Evolutionary conservation across 371 early-diverging fungal species (phyloP), one percentile per base, ranked within the genome.

Genomic region (Circinella umbellata): DNA sequence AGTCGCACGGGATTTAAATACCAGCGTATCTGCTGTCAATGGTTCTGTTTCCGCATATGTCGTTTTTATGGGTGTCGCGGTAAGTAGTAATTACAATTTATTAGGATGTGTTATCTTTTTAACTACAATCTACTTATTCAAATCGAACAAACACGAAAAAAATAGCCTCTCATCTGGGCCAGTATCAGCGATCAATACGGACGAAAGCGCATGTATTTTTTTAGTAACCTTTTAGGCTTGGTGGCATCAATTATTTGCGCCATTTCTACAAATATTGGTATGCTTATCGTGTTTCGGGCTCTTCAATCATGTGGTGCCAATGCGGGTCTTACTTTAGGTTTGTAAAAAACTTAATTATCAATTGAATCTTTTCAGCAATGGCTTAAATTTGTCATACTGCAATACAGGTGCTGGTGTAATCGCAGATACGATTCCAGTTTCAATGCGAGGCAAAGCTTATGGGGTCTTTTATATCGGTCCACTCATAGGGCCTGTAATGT

Each of bases 291-390:
- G 4, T 88, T 90, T 55, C 90, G 93, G 0, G 74, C 85, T 4
- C 66, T 93, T 36, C 93, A 93, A 73, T 77, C 91, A 14, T 77
- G 82, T 36, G 92, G 92, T 7, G 74, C 90, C 2, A 87, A 88
- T 15, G 88, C 90, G 9, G 89, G 87, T 9, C 78, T 86, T 61
- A 81, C 89, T 18, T 79, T 92, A 7, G 90, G 92, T 15, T 53
- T 17, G 46, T 39, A 42, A 13, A 42, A 42, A 42, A 42, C 1
- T 1, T 6, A 42, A 42, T 42, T 42, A 42, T 42, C 1, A 42
- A 3, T 42, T 42, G 9, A 9, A 42, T 42, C 42, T 11, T 9
- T 11, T 42, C 6, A 42, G 42, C 42, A 42, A 42, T 42, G 1
- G 6, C 11, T 42, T 42, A 9, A 9, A 9, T 1, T 9, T 42